Base-by-base conservation (phyloP, 192 early-diverging fungal species). In the Globomyces pollinis-pini region DNA sequence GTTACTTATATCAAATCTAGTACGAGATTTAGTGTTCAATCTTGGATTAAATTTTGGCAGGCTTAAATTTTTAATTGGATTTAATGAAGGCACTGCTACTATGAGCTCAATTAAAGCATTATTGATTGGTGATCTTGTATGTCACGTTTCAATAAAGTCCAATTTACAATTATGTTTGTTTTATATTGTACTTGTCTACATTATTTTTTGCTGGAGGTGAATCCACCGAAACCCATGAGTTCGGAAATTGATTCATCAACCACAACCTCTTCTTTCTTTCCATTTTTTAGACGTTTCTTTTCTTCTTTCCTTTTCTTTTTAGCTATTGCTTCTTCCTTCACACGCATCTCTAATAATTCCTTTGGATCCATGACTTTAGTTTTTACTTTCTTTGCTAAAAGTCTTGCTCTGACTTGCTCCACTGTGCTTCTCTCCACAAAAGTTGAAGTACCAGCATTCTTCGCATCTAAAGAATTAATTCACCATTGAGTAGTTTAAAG, bases 351-450 rank as follows among this genome's bases (percentile, higher is more conserved):
- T 53, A 45, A 16, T 30, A 35, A 57, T 23, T 59, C 51, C 44
- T 44, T 56, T 1, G 20, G 29, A 56, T 39, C 30, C 39, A 71
- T 71, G 4, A 74, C 72, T 43, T 84, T 81, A 36, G 74, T 74
- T 60, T 89, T 88, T 28, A 79, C 62, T 61, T 91, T 93, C 47
- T 91, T 68, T 9, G 55, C 56, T 51, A 75, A 80, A 16, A 98
- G 64, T 51, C 86, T 78, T 6, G 79, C 80, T 60, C 79, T 64
- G 0, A 98, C 91, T 61, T 92, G 84, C 8, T 83, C 84, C 0
- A 88, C 64, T 2, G 84, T 84, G 28, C 86, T 86, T 2, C 81
- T 77, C 30, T 88, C 89, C 0, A 93, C 90, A 52, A 87, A 86
- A 81, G 87, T 91, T 1, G 85, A 81, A 61, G 88, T 76, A 18